Evolutionary conservation across 2,329 filamentous ascomycete genomes (phyloP).

Genomic region (Coniochaeta sp.): DNA sequence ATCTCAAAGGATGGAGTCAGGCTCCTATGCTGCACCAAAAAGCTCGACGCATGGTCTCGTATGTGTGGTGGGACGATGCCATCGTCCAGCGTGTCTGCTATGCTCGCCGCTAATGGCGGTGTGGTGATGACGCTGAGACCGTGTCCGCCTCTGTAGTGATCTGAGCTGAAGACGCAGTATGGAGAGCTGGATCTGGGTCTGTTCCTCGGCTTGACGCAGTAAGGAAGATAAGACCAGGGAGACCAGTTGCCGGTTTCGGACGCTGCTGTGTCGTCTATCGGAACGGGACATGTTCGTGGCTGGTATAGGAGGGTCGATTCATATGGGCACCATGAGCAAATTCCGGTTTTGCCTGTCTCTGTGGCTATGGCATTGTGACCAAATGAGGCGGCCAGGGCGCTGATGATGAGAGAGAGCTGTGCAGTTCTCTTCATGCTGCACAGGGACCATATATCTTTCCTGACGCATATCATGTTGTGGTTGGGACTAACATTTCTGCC

Average conservation of each 20-base stretch:
- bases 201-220: slow-evolving; percentile 8
- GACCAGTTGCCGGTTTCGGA: slow-evolving; percentile 1
- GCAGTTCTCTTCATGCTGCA: not conserved
- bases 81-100: slow-evolving; percentile 14
- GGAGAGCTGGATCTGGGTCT: slow-evolving; percentile 1
- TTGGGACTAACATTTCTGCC: not conserved
- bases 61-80: slow-evolving; percentile 6
- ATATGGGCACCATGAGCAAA: not conserved
- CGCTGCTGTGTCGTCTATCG: not conserved
- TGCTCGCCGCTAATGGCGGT: slow-evolving; percentile 12
- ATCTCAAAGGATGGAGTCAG: slow-evolving; percentile 8
- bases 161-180: slow-evolving; percentile 17
- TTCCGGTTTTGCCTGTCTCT: not conserved
- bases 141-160: slow-evolving; percentile 12
- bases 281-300: not conserved
- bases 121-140: slow-evolving; percentile 18
- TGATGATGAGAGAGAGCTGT: not conserved
- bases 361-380: not conserved
- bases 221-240: slow-evolving; percentile 12
- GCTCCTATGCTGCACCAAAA: not conserved
- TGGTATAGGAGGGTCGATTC: not conserved
- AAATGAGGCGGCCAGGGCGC: not conserved
- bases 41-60: slow-evolving; percentile 8
- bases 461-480: not conserved
- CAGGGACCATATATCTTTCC: too few species aligned